phyloP scores from a whole-genome alignment of 192 early-diverging fungal species.

The Backusella parvicylindrica region DNA sequence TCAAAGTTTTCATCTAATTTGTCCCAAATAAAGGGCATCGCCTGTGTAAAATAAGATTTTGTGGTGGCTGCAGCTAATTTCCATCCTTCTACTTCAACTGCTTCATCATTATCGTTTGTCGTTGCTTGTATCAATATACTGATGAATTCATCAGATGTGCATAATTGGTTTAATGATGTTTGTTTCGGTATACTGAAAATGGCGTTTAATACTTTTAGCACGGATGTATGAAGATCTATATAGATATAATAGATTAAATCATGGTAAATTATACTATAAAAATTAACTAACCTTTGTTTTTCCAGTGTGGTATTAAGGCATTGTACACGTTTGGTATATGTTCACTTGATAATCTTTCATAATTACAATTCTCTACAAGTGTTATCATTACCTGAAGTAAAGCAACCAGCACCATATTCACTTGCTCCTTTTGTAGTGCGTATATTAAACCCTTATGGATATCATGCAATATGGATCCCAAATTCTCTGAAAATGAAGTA shows the following conservation, averaged over 20 bases:
- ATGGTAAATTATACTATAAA: too few species aligned
- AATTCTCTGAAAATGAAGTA: slow-evolving; percentile 39
- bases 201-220: slow-evolving; percentile 6
- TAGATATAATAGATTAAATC: not conserved
- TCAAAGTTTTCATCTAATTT: not conserved
- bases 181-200: slow-evolving; percentile 2
- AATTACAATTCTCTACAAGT: slow-evolving; percentile 33
- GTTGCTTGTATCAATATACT: not conserved
- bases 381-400: slow-evolving; percentile 30
- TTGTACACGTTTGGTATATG: slow-evolving; percentile 33
- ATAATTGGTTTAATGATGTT: not conserved
- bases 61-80: slow-evolving; percentile 32
- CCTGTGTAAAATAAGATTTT: slow-evolving; percentile 21
- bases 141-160: not conserved
- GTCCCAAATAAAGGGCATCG: not conserved
- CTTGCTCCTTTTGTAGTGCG: slow-evolving; percentile 26
- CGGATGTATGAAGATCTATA: not conserved
- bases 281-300: not conserved
- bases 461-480: slow-evolving; percentile 36
- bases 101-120: not conserved
- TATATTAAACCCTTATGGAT: slow-evolving; percentile 34
- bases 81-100: slow-evolving; percentile 38
- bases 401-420: slow-evolving; percentile 8
- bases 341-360: slow-evolving; percentile 34
- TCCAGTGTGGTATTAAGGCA: slow-evolving; percentile 2